Conservation (phyloP, 2,329 filamentous ascomycete genomes). For the Fusarium ramigenum region DNA sequence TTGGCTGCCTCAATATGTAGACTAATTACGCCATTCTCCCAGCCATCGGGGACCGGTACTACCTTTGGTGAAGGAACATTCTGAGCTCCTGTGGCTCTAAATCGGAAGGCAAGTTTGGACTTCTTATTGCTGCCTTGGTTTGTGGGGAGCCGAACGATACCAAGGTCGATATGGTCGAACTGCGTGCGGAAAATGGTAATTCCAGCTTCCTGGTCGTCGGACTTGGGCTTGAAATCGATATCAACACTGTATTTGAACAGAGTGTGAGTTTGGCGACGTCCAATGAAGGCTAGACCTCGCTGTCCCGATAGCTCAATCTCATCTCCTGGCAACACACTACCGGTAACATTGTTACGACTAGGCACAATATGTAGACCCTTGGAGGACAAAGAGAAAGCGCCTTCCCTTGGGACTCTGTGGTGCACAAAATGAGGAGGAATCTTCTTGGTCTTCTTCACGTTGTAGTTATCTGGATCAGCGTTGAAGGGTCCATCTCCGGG, state of each 20-base stretch:
- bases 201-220: constrained; percentile 9
- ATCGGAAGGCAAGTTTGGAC: not conserved
- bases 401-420: constrained; percentile 1
- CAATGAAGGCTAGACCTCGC: constrained; percentile 18
- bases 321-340: not conserved
- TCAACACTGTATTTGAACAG: constrained; percentile 22
- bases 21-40: not conserved
- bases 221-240: not conserved
- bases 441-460: not conserved
- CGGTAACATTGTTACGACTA: constrained; percentile 17
- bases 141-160: not conserved
- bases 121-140: not conserved
- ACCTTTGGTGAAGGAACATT: not conserved
- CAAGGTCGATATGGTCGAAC: constrained; percentile 28
- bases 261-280: constrained; percentile 20
- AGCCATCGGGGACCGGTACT: constrained; percentile 8
- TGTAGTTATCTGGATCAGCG: constrained; percentile 9
- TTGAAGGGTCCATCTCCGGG: constrained; percentile 13
- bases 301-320: constrained; percentile 16
- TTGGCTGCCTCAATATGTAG: constrained; percentile 12
- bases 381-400: not conserved
- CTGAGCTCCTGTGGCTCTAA: constrained; percentile 6
- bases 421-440: constrained; percentile 20
- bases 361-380: constrained; percentile 6
- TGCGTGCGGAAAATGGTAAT: constrained; percentile 24